A percentile compares a stretch with the other conserved stretches of the same genome.
phyloP scores from a whole-genome alignment of 2,329 filamentous ascomycete species.

The Plectosphaerella cucumerina region DNA sequence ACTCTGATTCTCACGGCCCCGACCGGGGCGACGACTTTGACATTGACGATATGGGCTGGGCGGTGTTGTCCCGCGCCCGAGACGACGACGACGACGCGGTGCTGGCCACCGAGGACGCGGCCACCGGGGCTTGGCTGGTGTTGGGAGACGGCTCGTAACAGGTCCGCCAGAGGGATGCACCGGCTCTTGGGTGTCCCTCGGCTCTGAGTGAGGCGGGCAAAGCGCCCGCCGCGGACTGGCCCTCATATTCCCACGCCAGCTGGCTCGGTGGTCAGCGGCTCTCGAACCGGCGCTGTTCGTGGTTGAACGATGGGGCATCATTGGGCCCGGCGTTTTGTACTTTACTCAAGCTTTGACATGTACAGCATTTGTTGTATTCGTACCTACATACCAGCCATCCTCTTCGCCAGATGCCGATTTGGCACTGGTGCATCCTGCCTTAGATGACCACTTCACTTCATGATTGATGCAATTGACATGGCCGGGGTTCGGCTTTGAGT shows the following conservation, averaged over 20 bases:
- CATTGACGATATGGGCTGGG: conserved; percentile 26
- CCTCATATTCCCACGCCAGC: conserved; percentile 19
- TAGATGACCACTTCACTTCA: too few relatives aligned
- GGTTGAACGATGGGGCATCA: too few relatives aligned
- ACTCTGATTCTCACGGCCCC: neutral
- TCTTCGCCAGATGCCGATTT: too few relatives aligned
- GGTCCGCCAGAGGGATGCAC: conserved; percentile 29
- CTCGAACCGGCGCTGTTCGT: neutral
- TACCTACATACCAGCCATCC: too few relatives aligned
- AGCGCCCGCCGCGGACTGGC: conserved; percentile 32
- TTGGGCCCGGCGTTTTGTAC: neutral
- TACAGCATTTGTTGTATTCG: too few relatives aligned
- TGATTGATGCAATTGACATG: too few relatives aligned
- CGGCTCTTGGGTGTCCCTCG: conserved; percentile 14
- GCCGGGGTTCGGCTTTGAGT: too few relatives aligned
- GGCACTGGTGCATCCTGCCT: too few relatives aligned
- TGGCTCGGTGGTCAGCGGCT: neutral
- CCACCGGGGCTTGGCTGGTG: conserved; percentile 35
- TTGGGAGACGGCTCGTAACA: conserved; percentile 43
- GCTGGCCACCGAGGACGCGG: conserved; percentile 18
- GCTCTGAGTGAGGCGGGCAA: conserved; percentile 22
- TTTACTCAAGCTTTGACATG: neutral
- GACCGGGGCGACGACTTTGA: conserved; percentile 12
- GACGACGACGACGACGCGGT: conserved; percentile 21
- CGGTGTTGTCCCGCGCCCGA: neutral